A percentile compares a stretch with the other conserved stretches of the same genome.
Evolutionary conservation across 805 yeast genomes (phyloP).

Genomic region (Hanseniaspora valbyensis): DNA sequence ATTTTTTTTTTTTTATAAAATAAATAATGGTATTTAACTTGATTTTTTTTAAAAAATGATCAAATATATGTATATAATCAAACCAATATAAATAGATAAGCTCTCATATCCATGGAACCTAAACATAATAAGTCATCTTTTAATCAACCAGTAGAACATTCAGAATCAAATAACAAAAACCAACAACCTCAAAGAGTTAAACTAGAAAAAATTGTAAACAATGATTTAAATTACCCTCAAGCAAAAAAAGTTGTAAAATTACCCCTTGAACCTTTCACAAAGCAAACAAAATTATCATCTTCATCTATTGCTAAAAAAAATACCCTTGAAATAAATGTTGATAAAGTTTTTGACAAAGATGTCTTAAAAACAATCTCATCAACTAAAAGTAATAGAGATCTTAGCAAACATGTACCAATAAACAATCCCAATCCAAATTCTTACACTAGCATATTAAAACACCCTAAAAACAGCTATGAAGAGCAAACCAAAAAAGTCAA

Average conservation of each 20-base stretch:
- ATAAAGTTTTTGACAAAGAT: not conserved
- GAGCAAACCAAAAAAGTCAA: not conserved
- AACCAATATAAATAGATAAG: too few species aligned
- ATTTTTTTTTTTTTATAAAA: too few species aligned
- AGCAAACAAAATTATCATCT: not conserved
- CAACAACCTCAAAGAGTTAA: too few species aligned
- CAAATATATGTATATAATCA: too few species aligned
- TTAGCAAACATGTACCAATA: not conserved
- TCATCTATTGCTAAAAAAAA: not conserved
- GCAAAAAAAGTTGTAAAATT: not conserved
- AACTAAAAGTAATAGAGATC: not conserved
- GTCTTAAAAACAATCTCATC: not conserved
- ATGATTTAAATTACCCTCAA: too few species aligned
- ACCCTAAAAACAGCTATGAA: not conserved
- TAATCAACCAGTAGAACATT: too few species aligned
- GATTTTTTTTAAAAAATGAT: too few species aligned
- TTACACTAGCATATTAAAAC: constrained; percentile 4
- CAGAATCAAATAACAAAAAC: too few species aligned
- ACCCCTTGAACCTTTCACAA: not conserved
- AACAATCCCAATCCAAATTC: not conserved
- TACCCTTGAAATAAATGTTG: not conserved
- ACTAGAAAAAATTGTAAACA: too few species aligned
- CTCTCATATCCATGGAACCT: too few species aligned
- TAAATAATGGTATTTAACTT: too few species aligned
- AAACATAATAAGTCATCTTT: too few species aligned